Evolutionary conservation across 1,284 basidiomycete species (phyloP), one percentile per base, ranked within the genome.

Genomic region (Trametes versicolor): DNA sequence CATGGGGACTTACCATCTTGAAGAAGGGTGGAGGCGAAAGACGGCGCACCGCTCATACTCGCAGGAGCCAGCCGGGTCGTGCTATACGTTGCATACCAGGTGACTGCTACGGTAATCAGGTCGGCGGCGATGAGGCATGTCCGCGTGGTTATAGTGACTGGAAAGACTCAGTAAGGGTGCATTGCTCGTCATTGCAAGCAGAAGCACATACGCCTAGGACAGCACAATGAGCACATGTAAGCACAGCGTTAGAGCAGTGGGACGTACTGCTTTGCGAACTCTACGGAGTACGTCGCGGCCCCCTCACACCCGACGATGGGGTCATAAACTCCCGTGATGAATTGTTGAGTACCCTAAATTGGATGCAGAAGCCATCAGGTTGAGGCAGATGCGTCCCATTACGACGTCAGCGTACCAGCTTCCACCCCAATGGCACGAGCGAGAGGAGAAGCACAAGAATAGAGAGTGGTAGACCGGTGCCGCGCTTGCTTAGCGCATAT

Each of bases 71-170:
- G 15, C 48, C 27, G 8, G 25, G 48, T 49, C 13, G 48, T 29
- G 5, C 19, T 21, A 17, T 49, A 49, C 12, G 48, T 49, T 25
- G 48, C 48, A 25, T 27, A 49, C 48, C 48, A 49, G 12, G 48
- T 49, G 48, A 49, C 48, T 25, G 48, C 48, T 10, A 49, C 13
- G 4, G 48, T 49, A 25, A 49, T 49, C 4, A 29, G 25, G 48
- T 49, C 48, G 48, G 48, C 48, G 13, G 25, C 23, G 25, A 49
- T 49, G 48, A 49, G 48, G 13, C 48, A 49, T 17, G 27, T 27
- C 15, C 48, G 48, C 23, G 48, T 49, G 3, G 25, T 13, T 3
- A 49, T 27, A n/a, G 48, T 49, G 4, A 49, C 48, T 49, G 17
- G 25, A 12, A 25, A 12, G 1, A 6, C 6, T 1, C 25, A 10